Evolutionary conservation across 1,139 yeast species (phyloP).

Genomic region (Candida gigantensis): DNA sequence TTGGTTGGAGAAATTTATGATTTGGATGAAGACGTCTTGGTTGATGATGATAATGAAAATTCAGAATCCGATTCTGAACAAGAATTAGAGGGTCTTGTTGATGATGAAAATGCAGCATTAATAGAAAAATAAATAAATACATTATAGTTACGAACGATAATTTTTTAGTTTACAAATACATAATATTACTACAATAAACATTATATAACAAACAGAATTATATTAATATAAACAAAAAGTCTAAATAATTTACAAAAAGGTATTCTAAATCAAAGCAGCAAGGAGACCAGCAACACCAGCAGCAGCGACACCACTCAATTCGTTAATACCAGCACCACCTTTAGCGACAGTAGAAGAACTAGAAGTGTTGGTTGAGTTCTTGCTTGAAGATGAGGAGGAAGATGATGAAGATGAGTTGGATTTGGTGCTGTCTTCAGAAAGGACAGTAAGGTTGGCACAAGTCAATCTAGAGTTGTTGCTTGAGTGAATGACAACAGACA

Average conservation of each 20-base stretch:
- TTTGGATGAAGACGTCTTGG: constrained; percentile 13
- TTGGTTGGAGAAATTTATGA: constrained; percentile 42
- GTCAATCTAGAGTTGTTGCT: constrained; percentile 35
- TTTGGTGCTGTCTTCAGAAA: neutral
- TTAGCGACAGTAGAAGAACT: constrained; percentile 15
- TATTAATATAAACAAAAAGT: neutral
- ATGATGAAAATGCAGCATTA: neutral
- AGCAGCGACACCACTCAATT: constrained; percentile 14
- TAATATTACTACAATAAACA: neutral
- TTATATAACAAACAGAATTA: neutral
- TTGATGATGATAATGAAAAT: constrained; percentile 10
- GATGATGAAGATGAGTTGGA: constrained; percentile 3
- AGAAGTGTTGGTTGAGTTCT: constrained; percentile 4
- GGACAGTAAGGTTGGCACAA: constrained; percentile 40
- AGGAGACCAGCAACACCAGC: constrained; percentile 18
- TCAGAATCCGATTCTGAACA: neutral
- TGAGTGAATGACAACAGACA: constrained; percentile 42
- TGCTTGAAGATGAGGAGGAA: constrained; percentile 1
- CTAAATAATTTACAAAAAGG: neutral
- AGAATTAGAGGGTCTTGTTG: neutral
- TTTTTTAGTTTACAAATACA: neutral
- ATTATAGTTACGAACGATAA: neutral
- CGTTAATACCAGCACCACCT: constrained; percentile 17
- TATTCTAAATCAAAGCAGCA: constrained; percentile 12
- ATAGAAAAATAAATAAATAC: neutral